Evolutionary conservation across 257 asterid genomes (phyloP), one percentile per base, ranked within the genome.

Genomic region (Voacanga thouarsii): DNA sequence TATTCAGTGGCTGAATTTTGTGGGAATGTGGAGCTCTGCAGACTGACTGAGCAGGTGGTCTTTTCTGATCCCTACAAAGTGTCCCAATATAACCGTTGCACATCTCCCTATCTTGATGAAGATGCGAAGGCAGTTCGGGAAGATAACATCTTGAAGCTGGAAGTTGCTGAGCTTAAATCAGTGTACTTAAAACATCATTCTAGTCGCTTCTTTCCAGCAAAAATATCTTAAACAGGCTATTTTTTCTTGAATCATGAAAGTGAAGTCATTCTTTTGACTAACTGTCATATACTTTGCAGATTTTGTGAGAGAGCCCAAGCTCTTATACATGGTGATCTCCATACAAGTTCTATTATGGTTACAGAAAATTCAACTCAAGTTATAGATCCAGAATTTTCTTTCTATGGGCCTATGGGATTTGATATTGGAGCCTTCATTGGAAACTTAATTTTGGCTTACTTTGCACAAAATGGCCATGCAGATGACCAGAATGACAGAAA

Each of bases 271-370:
- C 67, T 72, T 84, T 72, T 72, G n/a, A 65, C 80, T 78, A 49
- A 80, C 83, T 78, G 73, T 80, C 51, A 75, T 80, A 76, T 76
- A 79, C 66, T 44, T 72, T 78, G 73, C 92, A 95, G 99, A 78
- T 95, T 95, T 86, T 95, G 99, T 84, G 98, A 93, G 89, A 90
- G 91, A 87, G 82, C 99, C 78, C 98, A 95, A 89, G 98, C 97
- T 80, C 99, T 95, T 73, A 81, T 95, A 80, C 99, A 95, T 43
- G 96, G 96, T 60, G 98, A 95, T 89, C 94, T 95, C 78, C 99
- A 95, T 84, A 95, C 99, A 37, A 87, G 97, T 78, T 95, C 99
- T 72, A 86, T 95, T 83, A 95, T 95, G 99, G 98, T 93, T 75
- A 89, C 98, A 50, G 69, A 68, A 7, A 85, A 85, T 53, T 95